Evolutionary conservation across 2,329 filamentous ascomycete species (phyloP), one percentile per base, ranked within the genome.

Genomic region (Pseudogymnoascus sp.): DNA sequence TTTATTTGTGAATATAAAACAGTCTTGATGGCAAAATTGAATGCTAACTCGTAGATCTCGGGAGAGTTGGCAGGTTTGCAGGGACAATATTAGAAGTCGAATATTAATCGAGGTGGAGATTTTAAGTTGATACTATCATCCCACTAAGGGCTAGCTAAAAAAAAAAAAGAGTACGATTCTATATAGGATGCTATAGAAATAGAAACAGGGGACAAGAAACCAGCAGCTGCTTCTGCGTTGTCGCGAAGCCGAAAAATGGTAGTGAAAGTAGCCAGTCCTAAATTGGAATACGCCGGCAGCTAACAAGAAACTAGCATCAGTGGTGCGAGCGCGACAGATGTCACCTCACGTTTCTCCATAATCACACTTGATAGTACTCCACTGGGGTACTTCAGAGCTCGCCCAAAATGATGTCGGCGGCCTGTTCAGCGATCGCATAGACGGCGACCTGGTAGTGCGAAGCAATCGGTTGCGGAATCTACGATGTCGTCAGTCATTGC

Each of bases 391-490:
- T 37, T 37, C 34, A 62, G 5, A 59, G 16, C 31, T 63, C 36
- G 34, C 62, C n/a, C n/a, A 61, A 59, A 38, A 72, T 69, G n/a
- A 71, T 71, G 16, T 63, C 67, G 43, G 72, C 74, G n/a, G 73
- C 73, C 42, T 76, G 72, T 62, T 76, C 74, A 3, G 72, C 69
- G 14, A 76, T 64, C 4, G 73, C 74, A 67, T 76, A 77, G 5
- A 75, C 59, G 2, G 73, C 68, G 0, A 69, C 70, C 42, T 75
- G 72, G 1, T 72, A 65, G 62, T 75, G 72, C 6, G 68, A 72
- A 25, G 69, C 69, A 12, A 75, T 64, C 3, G 69, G 66, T 9
- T 73, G 63, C 6, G 74, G 74, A 28, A 76, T 64, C 36, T 37
- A 11, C 36, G 36, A 37, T 37, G 12, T 37, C 36, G 36, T 37